Evolutionary conservation across 2,329 filamentous ascomycete genomes (phyloP).

Genomic region (Aspergillus terreus): DNA sequence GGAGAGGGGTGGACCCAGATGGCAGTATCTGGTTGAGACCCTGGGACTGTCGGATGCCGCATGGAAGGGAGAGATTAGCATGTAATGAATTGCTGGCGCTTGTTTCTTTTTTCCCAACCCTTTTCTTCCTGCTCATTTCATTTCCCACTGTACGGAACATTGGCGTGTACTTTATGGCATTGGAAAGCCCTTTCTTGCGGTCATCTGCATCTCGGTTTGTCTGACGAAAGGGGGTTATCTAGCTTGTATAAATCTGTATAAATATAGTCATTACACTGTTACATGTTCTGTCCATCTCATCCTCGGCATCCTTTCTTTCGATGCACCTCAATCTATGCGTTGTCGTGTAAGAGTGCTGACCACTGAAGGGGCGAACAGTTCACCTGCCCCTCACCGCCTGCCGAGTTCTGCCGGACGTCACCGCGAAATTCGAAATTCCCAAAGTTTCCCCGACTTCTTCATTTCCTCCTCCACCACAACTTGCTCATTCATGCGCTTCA

Average conservation of each 20-base stretch:
- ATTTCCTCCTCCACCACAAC: not conserved
- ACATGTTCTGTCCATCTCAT: not conserved
- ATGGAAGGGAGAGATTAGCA: conserved; percentile 83
- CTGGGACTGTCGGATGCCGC: conserved; percentile 83
- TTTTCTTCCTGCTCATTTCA: conserved; percentile 1
- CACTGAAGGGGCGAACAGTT: not conserved
- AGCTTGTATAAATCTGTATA: conserved; percentile 11
- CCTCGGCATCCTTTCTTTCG: not conserved
- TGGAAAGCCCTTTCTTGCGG: not conserved
- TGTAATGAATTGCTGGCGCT: conserved; percentile 46
- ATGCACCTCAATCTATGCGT: not conserved
- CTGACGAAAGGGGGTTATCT: not conserved
- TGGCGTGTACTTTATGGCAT: conserved; percentile 16
- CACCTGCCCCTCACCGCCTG: conserved; percentile 12
- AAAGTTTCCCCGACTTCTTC: too few relatives aligned
- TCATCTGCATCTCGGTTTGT: not conserved
- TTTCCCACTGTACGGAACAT: conserved; percentile 6
- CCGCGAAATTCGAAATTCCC: conserved; percentile 14
- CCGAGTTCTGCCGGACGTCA: conserved; percentile 15
- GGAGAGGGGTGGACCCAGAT: conserved; percentile 86
- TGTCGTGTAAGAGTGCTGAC: not conserved
- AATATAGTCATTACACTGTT: not conserved
- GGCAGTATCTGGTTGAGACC: conserved; percentile 78
- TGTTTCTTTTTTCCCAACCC: conserved; percentile 6
- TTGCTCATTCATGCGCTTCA: not conserved